Conservation (phyloP, 805 yeast genomes). For the Candida cerambycidarum region DNA sequence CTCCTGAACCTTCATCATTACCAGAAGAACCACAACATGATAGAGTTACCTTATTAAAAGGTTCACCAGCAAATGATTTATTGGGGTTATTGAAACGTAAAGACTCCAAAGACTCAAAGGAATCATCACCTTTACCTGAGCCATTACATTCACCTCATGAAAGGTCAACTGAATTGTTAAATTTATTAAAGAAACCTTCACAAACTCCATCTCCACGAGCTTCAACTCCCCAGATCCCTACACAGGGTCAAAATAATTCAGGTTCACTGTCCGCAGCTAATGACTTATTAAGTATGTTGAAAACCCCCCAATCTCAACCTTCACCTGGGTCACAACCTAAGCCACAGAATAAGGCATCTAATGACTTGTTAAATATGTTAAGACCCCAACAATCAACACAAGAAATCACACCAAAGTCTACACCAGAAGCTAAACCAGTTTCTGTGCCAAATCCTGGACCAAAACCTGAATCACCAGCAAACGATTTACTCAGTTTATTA, state of each 20-base stretch:
- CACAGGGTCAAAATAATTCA: conserved; percentile 1
- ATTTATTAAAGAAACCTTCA: conserved; percentile 15
- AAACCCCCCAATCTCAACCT: too few species aligned
- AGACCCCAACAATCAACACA: conserved; percentile 9
- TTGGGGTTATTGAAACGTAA: conserved; percentile 15
- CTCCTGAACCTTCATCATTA: conserved; percentile 1
- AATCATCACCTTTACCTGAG: too few species aligned
- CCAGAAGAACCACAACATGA: conserved; percentile 15
- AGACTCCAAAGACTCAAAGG: not conserved
- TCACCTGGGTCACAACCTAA: too few species aligned
- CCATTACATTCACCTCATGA: not conserved
- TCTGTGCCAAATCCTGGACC: too few species aligned
- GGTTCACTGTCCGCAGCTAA: conserved; percentile 8
- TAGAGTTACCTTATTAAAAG: conserved; percentile 30
- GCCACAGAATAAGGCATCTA: conserved; percentile 10
- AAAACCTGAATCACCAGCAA: too few species aligned
- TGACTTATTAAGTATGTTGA: conserved; percentile 19
- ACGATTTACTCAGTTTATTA: conserved; percentile 3
- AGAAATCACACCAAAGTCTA: not conserved
- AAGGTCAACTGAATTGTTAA: conserved; percentile 3
- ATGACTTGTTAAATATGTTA: conserved; percentile 18
- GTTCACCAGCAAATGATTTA: conserved; percentile 21
- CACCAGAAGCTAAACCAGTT: too few species aligned
- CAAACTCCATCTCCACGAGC: not conserved
- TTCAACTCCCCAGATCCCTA: not conserved